Evolutionary conservation across 805 yeast species (phyloP).

Genomic region (Cyberlindnera japonica): DNA sequence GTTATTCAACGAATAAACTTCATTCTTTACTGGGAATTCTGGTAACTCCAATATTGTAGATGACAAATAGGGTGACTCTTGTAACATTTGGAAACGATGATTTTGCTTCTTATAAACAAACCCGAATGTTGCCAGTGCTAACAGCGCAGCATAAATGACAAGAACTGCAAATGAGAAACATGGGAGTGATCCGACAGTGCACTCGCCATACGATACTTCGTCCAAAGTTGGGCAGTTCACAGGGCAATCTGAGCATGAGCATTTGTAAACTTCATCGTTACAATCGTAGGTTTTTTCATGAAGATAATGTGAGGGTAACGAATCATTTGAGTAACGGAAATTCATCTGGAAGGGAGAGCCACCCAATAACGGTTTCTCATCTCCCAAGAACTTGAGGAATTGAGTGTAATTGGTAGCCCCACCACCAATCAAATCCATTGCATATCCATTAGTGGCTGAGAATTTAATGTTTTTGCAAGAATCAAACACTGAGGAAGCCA

Average conservation of each 20-base stretch:
- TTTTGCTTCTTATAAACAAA: conserved; percentile 21
- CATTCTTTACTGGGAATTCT: conserved; percentile 20
- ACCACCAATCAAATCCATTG: conserved; percentile 98
- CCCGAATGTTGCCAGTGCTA: conserved; percentile 27
- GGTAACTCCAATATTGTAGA: conserved; percentile 23
- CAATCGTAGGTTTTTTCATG: conserved; percentile 38
- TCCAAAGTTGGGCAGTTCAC: conserved; percentile 71
- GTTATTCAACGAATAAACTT: conserved; percentile 47
- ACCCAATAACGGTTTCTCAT: conserved; percentile 88
- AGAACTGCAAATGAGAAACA: conserved; percentile 69
- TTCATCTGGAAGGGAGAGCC: conserved; percentile 96
- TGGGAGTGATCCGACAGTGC: conserved; percentile 60
- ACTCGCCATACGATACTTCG: conserved; percentile 37
- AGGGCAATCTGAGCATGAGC: conserved; percentile 91
- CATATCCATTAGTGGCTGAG: conserved; percentile 91
- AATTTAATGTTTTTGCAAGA: conserved; percentile 89
- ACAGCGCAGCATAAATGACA: conserved; percentile 39
- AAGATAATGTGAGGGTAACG: conserved; percentile 18
- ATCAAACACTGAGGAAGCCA: conserved; percentile 67
- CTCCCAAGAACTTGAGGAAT: conserved; percentile 87
- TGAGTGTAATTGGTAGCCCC: conserved; percentile 75
- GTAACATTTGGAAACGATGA: conserved; percentile 34
- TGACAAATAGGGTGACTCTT: conserved; percentile 39
- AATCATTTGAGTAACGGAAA: conserved; percentile 46
- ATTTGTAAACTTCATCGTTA: conserved; percentile 58